phyloP scores from a whole-genome alignment of 257 asterid genomes.

The Anisodus tanguticus region DNA sequence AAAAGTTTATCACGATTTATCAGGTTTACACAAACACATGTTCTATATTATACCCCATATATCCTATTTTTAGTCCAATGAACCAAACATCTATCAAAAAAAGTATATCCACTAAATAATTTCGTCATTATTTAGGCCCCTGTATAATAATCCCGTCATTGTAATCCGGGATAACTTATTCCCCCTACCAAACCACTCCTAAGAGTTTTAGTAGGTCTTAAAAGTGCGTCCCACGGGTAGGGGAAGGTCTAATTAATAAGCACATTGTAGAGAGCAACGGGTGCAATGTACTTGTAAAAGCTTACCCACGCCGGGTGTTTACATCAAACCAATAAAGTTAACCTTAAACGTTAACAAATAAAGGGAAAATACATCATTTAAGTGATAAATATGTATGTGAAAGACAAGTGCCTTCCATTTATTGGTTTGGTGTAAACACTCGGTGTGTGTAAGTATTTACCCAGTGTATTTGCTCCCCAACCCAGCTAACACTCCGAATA shows the following conservation, averaged over 20 bases:
- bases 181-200: not conserved
- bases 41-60: not conserved
- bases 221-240: not conserved
- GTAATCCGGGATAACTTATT: not conserved
- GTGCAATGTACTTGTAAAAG: not conserved
- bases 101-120: not conserved
- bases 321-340: conserved; percentile 1
- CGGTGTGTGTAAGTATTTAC: not conserved
- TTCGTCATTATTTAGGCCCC: not conserved
- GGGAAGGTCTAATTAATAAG: not conserved
- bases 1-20: not conserved
- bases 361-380: not conserved
- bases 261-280: not conserved
- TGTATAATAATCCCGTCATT: not conserved
- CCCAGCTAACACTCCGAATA: not conserved
- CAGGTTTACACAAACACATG: not conserved
- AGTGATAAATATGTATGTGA: conserved; percentile 17
- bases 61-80: not conserved
- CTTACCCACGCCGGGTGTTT: not conserved
- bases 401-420: not conserved
- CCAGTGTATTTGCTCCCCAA: conserved; percentile 3
- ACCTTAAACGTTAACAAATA: not conserved
- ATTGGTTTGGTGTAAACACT: conserved; percentile 18
- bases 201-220: not conserved
- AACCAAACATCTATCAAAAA: not conserved